Evolutionary conservation across 2,329 filamentous ascomycete species (phyloP).

Genomic region (Fusarium nelsonii): DNA sequence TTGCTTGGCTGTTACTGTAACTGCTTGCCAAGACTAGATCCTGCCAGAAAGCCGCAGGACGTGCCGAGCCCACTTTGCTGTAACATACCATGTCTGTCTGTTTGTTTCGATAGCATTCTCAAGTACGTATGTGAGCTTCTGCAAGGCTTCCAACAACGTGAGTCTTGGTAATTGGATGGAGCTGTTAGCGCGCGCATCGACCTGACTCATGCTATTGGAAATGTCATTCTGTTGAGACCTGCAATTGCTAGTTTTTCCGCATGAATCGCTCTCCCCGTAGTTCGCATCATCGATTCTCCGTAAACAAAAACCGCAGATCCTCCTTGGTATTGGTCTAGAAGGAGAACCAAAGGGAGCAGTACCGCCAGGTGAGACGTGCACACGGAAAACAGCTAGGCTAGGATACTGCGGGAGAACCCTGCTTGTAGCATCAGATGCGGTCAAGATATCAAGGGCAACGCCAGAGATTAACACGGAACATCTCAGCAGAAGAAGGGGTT

Average conservation of each 20-base stretch:
- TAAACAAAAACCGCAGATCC: conserved; percentile 41
- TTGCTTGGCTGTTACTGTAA: conserved; percentile 11
- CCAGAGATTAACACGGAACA: conserved; percentile 35
- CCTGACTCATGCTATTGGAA: conserved; percentile 27
- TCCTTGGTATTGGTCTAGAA: conserved; percentile 29
- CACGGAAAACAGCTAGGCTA: conserved; percentile 42
- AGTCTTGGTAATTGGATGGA: conserved; percentile 24
- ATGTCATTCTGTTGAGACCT: conserved; percentile 34
- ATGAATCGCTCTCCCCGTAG: conserved; percentile 23
- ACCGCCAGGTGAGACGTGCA: conserved; percentile 47
- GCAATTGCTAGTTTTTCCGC: conserved; percentile 22
- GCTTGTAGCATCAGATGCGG: conserved; percentile 39
- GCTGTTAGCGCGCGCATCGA: conserved; percentile 25
- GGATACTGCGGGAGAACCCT: conserved; percentile 39
- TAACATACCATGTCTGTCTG: conserved; percentile 12
- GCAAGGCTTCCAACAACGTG: conserved; percentile 16
- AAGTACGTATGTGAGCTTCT: conserved; percentile 14
- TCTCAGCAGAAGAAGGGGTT: conserved; percentile 19
- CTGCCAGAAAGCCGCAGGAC: conserved; percentile 1
- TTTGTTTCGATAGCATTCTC: conserved; percentile 5
- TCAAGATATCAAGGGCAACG: conserved; percentile 41
- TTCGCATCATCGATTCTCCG: conserved; percentile 36
- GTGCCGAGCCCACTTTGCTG: conserved; percentile 14
- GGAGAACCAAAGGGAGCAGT: conserved; percentile 14
- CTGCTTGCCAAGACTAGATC: conserved; percentile 3